Evolutionary conservation across 2,329 filamentous ascomycete genomes (phyloP).

Genomic region (Decorospora gaudefroyi): DNA sequence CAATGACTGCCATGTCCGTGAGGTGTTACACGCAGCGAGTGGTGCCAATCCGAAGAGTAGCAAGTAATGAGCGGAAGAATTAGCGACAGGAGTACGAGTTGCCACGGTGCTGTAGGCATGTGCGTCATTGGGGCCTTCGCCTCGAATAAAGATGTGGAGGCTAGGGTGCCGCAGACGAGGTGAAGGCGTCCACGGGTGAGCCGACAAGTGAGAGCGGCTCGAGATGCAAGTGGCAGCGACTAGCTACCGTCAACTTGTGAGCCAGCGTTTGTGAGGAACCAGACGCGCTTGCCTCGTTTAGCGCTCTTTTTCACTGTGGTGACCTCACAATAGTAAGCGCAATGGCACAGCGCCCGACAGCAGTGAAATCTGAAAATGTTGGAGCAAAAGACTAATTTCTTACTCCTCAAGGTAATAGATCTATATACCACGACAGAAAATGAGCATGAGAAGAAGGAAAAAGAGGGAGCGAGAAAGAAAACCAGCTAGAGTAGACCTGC

Average conservation of each 20-base stretch:
- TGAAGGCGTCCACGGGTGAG: slow-evolving; percentile 3
- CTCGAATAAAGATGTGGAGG: not conserved
- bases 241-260: too few species aligned
- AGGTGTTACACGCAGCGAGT: not conserved
- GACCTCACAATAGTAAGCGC: not conserved
- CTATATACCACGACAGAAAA: rapidly evolving
- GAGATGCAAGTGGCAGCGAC: too few species aligned
- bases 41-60: too few species aligned
- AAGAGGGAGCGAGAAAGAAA: too few species aligned
- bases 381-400: too few species aligned
- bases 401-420: too few species aligned
- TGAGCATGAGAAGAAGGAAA: not conserved
- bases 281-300: not conserved
- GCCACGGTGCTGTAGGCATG: not conserved
- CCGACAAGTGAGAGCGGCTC: slow-evolving; percentile 3
- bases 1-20: slow-evolving; percentile 20
- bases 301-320: not conserved
- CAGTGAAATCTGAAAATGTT: too few species aligned
- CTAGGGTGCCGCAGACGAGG: not conserved
- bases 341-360: not conserved
- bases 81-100: not conserved
- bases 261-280: too few species aligned
- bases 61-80: not conserved
- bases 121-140: not conserved
- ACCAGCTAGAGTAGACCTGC: too few species aligned